A percentile compares a stretch with the other conserved stretches of the same genome.
Evolutionary conservation across 257 asterid species (phyloP).

Genomic region (Solanum infundibuliforme): DNA sequence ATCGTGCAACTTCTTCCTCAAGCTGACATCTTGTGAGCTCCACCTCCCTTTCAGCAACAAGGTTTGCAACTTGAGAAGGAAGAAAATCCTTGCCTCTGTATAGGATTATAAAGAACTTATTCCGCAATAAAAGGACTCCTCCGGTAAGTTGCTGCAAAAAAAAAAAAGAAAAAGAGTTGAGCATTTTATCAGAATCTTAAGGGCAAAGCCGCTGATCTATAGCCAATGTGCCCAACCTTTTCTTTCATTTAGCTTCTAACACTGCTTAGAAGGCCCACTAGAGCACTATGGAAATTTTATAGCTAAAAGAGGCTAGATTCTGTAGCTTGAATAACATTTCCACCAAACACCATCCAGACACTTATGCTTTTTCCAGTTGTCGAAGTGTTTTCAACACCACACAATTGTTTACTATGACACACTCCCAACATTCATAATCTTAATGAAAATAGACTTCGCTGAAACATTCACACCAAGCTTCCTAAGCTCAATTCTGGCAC

Average conservation of each 20-base stretch:
- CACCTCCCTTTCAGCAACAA: constrained; percentile 56
- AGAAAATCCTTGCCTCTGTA: constrained; percentile 91
- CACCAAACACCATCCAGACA: neutral
- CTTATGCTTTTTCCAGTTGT: neutral
- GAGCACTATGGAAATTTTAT: neutral
- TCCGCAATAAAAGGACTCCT: constrained; percentile 77
- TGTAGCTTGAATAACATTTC: neutral
- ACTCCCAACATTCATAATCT: neutral
- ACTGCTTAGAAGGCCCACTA: neutral
- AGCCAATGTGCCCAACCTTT: neutral
- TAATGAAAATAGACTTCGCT: neutral
- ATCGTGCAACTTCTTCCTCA: constrained; percentile 76
- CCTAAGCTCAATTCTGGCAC: neutral
- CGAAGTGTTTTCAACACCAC: neutral
- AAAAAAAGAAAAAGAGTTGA: neutral
- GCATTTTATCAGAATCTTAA: constrained; percentile 12
- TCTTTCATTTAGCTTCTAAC: neutral
- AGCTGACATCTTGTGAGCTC: constrained; percentile 51
- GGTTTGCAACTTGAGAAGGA: constrained; percentile 57
- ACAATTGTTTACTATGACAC: neutral
- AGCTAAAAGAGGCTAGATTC: neutral
- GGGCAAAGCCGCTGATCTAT: neutral
- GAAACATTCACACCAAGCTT: neutral
- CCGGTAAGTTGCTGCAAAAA: constrained; percentile 79
- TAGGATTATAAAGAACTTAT: constrained; percentile 72